Conservation (phyloP, 108 stramenopile genomes). For the Cyclotella kingstonii region DNA sequence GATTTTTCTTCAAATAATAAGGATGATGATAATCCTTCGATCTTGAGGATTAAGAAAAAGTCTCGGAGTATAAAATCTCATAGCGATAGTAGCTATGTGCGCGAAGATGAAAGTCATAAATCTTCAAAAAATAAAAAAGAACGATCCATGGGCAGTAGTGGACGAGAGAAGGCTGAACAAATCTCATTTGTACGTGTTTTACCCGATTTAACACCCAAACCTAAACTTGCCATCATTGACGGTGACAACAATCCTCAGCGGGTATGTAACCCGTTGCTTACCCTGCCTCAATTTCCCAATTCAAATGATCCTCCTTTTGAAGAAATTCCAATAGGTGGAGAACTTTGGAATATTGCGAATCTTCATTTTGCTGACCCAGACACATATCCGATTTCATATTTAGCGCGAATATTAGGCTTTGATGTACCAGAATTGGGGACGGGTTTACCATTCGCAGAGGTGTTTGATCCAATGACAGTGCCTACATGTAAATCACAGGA, state of each 20-base stretch:
- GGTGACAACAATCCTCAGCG: slow-evolving; percentile 54
- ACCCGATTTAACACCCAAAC: slow-evolving; percentile 14
- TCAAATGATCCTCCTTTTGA: slow-evolving; percentile 47
- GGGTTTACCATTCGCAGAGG: slow-evolving; percentile 8
- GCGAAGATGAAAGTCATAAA: too few species aligned
- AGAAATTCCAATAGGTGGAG: slow-evolving; percentile 48
- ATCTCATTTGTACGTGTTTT: slow-evolving; percentile 5
- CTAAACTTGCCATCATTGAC: slow-evolving; percentile 12
- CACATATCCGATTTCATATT: slow-evolving; percentile 72
- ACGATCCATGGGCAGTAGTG: too few species aligned
- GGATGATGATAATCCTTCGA: too few species aligned
- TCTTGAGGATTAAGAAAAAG: too few species aligned
- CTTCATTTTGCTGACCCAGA: slow-evolving; percentile 58
- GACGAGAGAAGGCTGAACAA: too few species aligned
- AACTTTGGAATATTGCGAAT: slow-evolving; percentile 50
- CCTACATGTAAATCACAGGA: background rate
- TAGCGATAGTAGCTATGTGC: too few species aligned
- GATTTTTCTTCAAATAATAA: too few species aligned
- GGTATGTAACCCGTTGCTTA: slow-evolving; percentile 49
- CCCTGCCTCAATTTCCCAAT: slow-evolving; percentile 33
- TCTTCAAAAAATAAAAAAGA: too few species aligned
- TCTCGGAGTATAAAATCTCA: too few species aligned
- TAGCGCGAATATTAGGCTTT: slow-evolving; percentile 70
- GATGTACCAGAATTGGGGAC: slow-evolving; percentile 34
- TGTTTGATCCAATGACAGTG: slow-evolving; percentile 25